Conservation (phyloP, 2,329 filamentous ascomycete species). For the Colletotrichum magnum region DNA sequence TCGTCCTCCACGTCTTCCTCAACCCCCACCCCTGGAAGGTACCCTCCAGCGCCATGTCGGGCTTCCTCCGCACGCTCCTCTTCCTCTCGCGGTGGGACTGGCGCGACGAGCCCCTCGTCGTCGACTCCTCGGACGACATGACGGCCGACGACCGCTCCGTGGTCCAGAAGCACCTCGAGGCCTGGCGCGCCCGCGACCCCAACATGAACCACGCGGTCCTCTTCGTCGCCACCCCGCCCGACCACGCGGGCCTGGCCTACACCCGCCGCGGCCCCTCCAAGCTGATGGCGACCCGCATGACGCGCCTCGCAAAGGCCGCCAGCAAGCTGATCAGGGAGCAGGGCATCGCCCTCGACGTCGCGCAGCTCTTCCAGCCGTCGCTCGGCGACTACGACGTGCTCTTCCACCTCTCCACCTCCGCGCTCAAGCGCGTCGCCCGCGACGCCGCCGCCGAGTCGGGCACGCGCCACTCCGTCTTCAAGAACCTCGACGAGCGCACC, state of each 20-base stretch:
- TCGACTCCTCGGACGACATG: conserved; percentile 80
- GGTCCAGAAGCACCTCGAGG: conserved; percentile 81
- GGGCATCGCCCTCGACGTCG: conserved; percentile 66
- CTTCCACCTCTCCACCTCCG: conserved; percentile 76
- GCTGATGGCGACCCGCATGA: conserved; percentile 88
- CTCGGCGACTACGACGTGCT: conserved; percentile 87
- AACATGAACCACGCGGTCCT: conserved; percentile 87
- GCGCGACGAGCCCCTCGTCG: conserved; percentile 84
- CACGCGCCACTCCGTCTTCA: conserved; percentile 71
- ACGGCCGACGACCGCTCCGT: conserved; percentile 71
- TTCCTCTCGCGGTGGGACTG: conserved; percentile 94
- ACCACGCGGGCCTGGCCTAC: conserved; percentile 84
- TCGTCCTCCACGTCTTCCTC: conserved; percentile 84
- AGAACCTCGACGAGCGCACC: conserved; percentile 81
- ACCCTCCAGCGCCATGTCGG: conserved; percentile 83
- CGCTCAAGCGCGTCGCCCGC: conserved; percentile 58
- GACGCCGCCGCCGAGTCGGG: conserved; percentile 54
- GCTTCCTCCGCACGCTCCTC: conserved; percentile 84
- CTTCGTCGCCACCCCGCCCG: conserved; percentile 85
- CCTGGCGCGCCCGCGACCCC: conserved; percentile 91
- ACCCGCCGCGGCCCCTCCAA: conserved; percentile 80
- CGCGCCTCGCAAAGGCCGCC: conserved; percentile 83
- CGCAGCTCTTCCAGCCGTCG: conserved; percentile 79
- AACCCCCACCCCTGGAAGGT: conserved; percentile 84
- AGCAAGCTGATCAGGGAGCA: conserved; percentile 71